Evolutionary conservation across 331 rosid genomes (phyloP).

Genomic region (Malus hybrid): DNA sequence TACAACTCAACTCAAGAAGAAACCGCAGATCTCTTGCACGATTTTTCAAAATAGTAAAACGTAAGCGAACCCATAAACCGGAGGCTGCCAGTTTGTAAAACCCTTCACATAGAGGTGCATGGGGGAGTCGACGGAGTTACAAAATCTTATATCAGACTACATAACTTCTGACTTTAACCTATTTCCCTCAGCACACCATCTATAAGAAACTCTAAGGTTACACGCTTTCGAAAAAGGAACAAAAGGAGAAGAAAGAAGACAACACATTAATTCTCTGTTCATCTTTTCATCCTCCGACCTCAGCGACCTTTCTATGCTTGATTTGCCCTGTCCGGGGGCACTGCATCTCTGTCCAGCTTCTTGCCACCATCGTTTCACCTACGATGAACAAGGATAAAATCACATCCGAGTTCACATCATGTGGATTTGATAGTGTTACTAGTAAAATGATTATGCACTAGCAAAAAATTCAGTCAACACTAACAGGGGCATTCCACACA

Average conservation of each 20-base stretch:
- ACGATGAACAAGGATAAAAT: conserved; percentile 6
- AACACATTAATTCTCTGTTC: neutral
- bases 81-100: neutral
- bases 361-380: conserved; percentile 85
- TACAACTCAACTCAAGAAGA: neutral
- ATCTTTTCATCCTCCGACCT: conserved; percentile 47
- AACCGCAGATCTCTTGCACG: neutral
- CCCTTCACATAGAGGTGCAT: neutral
- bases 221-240: neutral
- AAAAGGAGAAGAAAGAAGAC: conserved; percentile 2
- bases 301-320: conserved; percentile 88
- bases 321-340: conserved; percentile 84
- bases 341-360: conserved; percentile 98
- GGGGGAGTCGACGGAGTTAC: neutral
- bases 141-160: neutral
- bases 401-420: conserved; percentile 13
- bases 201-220: neutral
- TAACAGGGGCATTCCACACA: no score
- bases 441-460: neutral
- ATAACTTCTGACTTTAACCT: neutral
- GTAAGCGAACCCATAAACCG: neutral
- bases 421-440: neutral
- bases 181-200: neutral
- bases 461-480: no score
- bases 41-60: neutral